Evolutionary conservation across 176 grass and related monocot species (phyloP).

Genomic region (Bolboschoenus planiculmis): DNA sequence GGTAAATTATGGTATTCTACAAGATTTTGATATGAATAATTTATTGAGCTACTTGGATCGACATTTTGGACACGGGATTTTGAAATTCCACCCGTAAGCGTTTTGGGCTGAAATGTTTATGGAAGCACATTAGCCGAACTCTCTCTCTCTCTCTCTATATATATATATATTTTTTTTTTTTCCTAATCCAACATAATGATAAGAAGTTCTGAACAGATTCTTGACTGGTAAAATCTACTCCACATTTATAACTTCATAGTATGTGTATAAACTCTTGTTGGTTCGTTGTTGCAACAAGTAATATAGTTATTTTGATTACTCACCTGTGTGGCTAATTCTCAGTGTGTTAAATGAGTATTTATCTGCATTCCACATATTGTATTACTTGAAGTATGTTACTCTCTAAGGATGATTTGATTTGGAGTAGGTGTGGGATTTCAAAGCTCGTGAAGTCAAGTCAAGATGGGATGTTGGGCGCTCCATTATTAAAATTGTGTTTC

Average conservation of each 20-base stretch:
- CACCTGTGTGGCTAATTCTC: not conserved
- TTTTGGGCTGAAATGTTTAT: no score
- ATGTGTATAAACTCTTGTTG: not conserved
- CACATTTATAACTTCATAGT: not conserved
- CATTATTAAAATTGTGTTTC: slow-evolving; percentile 81
- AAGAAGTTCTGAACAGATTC: no score
- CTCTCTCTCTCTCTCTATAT: no score
- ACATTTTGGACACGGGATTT: no score
- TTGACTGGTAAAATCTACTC: not conserved
- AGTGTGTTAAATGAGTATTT: not conserved
- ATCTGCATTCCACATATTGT: not conserved
- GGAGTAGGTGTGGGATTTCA: slow-evolving; percentile 83
- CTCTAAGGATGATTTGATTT: not conserved
- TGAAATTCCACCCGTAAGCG: no score
- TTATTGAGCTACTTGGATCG: no score
- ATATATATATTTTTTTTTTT: no score
- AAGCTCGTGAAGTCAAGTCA: slow-evolving; percentile 55
- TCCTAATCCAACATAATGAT: not conserved
- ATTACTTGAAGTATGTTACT: not conserved
- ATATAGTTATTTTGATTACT: not conserved
- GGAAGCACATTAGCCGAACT: no score
- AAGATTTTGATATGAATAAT: no score
- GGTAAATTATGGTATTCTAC: no score
- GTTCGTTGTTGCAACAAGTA: slow-evolving; percentile 6
- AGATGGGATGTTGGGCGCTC: slow-evolving; percentile 62